Conservation (phyloP, 805 yeast species). For the Kodamaea jinghongensis region DNA sequence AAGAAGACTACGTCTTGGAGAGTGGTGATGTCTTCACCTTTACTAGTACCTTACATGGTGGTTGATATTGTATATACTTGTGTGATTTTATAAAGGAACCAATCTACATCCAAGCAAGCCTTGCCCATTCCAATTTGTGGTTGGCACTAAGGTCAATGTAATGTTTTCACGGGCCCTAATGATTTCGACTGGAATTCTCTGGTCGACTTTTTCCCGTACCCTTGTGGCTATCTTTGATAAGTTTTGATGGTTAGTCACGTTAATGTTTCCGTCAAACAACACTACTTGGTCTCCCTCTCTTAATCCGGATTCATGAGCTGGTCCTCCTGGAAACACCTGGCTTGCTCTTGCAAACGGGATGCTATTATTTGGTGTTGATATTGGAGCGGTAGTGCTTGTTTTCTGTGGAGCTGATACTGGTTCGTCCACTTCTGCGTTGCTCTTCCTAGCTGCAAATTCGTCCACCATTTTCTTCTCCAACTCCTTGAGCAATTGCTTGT, state of each 20-base stretch:
- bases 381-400: not conserved
- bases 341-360: conserved; percentile 55
- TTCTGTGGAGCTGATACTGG: no score
- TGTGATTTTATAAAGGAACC: conserved; percentile 32
- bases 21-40: conserved; percentile 77
- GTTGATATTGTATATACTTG: conserved; percentile 39
- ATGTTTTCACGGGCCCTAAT: conserved; percentile 27
- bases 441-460: conserved; percentile 30
- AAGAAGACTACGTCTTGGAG: conserved; percentile 75
- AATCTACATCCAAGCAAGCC: conserved; percentile 71
- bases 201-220: conserved; percentile 39
- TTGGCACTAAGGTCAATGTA: conserved; percentile 39
- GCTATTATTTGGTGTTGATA: not conserved
- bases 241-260: conserved; percentile 54
- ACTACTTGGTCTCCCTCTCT: conserved; percentile 52
- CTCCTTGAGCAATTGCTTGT: conserved; percentile 44
- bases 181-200: conserved; percentile 25
- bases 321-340: conserved; percentile 51
- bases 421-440: not conserved
- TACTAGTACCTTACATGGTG: conserved; percentile 94
- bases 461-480: conserved; percentile 47
- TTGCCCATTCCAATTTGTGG: conserved; percentile 57
- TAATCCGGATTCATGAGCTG: conserved; percentile 57
- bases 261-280: conserved; percentile 48
- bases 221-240: conserved; percentile 43